Conservation (phyloP, 805 yeast genomes). For the Pichia insulana region DNA sequence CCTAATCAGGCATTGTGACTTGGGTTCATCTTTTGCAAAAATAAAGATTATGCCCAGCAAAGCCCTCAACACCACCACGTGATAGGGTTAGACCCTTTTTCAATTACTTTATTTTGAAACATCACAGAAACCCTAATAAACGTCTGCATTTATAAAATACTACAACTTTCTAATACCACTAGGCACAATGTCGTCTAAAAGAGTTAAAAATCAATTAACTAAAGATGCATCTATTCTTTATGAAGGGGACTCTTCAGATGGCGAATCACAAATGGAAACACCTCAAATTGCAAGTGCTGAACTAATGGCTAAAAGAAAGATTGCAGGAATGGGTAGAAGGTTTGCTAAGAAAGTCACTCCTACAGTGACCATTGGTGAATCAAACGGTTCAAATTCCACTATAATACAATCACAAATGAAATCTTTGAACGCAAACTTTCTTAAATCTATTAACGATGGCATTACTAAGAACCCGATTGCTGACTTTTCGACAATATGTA, state of each 20-base stretch:
- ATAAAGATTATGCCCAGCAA: too few species aligned
- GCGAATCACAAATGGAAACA: conserved; percentile 29
- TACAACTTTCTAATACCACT: too few species aligned
- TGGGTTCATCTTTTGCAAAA: too few species aligned
- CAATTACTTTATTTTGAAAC: too few species aligned
- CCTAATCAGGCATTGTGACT: too few species aligned
- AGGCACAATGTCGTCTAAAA: too few species aligned
- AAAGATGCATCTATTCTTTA: conserved; percentile 21
- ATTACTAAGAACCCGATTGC: conserved; percentile 39
- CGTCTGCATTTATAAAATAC: too few species aligned
- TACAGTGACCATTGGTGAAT: not conserved
- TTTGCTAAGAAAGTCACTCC: conserved; percentile 3
- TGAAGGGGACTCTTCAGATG: conserved; percentile 23
- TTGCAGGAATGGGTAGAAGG: conserved; percentile 30
- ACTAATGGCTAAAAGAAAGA: conserved; percentile 60
- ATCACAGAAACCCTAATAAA: too few species aligned
- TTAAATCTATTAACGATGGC: conserved; percentile 37
- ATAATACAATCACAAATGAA: conserved; percentile 42
- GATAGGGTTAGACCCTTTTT: too few species aligned
- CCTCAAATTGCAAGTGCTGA: conserved; percentile 47
- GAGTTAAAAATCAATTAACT: conserved; percentile 54
- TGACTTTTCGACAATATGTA: conserved; percentile 45
- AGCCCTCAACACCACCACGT: too few species aligned
- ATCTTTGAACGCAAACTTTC: conserved; percentile 59
- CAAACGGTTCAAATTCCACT: not conserved